Conservation (phyloP, 768 basidiomycete species). For the Kwoniella europaea region DNA sequence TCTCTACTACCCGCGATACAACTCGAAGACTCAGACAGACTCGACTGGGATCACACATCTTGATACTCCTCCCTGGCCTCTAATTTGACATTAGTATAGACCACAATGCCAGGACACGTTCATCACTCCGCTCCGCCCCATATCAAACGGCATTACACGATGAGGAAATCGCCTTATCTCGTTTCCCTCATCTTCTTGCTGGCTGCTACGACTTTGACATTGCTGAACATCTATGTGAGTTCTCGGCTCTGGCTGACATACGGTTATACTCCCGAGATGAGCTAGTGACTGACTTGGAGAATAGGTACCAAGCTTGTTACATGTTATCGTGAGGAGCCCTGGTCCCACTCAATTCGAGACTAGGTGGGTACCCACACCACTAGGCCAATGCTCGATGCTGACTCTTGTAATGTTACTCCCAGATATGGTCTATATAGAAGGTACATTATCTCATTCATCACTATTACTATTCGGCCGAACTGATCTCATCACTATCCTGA, state of each 20-base stretch:
- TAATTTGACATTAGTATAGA: background rate
- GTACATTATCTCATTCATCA: no score
- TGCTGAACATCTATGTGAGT: constrained; percentile 54
- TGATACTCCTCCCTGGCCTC: background rate
- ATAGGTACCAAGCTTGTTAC: constrained; percentile 50
- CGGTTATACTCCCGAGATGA: background rate
- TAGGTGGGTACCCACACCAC: no score
- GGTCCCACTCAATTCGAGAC: constrained; percentile 55
- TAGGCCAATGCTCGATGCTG: no score
- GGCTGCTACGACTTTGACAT: constrained; percentile 48
- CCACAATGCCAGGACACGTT: constrained; percentile 24
- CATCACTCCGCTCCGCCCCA: constrained; percentile 14
- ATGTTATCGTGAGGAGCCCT: constrained; percentile 40
- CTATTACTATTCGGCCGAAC: no score
- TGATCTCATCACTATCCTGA: background rate
- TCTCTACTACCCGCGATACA: background rate
- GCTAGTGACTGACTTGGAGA: background rate
- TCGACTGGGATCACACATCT: background rate
- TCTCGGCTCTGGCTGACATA: no score
- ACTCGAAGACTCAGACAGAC: background rate
- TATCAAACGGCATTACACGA: constrained; percentile 28
- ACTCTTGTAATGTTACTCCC: background rate
- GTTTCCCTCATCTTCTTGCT: constrained; percentile 50
- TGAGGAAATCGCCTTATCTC: constrained; percentile 53
- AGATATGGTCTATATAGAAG: constrained; percentile 56